These are phyloP conservation scores for Trichoderma simmonsii DNA, from an alignment of 2,329 filamentous ascomycete genomes.

Conservation along the genomic window DNA sequence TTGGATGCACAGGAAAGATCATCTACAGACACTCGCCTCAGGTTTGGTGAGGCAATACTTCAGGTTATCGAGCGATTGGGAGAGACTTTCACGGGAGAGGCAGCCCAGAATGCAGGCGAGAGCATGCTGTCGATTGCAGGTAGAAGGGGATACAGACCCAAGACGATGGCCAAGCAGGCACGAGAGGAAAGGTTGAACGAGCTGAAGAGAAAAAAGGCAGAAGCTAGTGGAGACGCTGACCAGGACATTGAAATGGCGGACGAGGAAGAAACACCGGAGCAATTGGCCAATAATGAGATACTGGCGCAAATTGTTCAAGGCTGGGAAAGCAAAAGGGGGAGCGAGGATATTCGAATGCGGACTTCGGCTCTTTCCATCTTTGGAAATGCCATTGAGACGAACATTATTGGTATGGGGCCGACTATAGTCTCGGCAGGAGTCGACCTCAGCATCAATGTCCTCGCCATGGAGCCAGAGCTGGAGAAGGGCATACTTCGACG, in stretches of 20 bases:
- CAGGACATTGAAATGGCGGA: conserved; percentile 39
- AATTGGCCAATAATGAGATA: conserved; percentile 47
- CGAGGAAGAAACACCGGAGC: conserved; percentile 47
- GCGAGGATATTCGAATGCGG: conserved; percentile 68
- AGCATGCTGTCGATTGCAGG: conserved; percentile 62
- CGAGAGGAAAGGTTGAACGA: conserved; percentile 48
- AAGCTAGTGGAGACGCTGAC: conserved; percentile 38
- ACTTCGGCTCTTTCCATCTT: conserved; percentile 67
- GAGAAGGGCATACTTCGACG: conserved; percentile 64
- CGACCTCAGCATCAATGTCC: conserved; percentile 60
- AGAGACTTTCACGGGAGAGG: conserved; percentile 52
- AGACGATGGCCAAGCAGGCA: conserved; percentile 55
- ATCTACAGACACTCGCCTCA: conserved; percentile 60
- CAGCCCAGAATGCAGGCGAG: conserved; percentile 51
- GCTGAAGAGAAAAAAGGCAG: conserved; percentile 45
- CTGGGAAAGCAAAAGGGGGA: conserved; percentile 64
- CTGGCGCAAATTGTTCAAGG: conserved; percentile 60
- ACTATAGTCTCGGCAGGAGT: conserved; percentile 53
- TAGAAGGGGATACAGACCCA: conserved; percentile 58
- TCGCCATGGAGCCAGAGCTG: conserved; percentile 58
- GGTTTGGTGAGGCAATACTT: conserved; percentile 65
- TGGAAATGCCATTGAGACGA: conserved; percentile 57
- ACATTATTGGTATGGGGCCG: conserved; percentile 54
- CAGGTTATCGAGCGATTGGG: conserved; percentile 62
- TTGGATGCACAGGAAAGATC: conserved; percentile 59